Percentiles rank a stretch among this genome's conserved stretches.
These are phyloP conservation scores for Bryoglossum gracile DNA, from an alignment of 495 filamentous ascomycete genomes.

Conservation along the genomic window DNA sequence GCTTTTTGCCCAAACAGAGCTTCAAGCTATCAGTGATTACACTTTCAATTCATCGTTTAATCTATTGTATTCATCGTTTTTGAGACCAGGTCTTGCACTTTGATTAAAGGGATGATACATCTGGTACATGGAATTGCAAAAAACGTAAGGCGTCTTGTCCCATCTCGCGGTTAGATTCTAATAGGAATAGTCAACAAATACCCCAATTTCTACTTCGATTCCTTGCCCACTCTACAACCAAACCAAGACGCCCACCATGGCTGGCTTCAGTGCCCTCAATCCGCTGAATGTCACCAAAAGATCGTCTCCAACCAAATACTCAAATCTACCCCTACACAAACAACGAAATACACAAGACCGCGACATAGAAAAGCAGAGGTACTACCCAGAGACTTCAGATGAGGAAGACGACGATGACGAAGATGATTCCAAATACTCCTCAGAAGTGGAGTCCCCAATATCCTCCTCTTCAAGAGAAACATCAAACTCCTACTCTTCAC, in stretches of 20 bases:
- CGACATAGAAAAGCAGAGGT: constrained; percentile 31
- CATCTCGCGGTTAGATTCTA: too few species aligned
- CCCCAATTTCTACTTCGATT: not conserved
- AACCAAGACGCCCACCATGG: constrained; percentile 7
- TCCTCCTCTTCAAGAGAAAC: constrained; percentile 35
- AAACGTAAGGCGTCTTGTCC: not conserved
- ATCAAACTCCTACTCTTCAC: constrained; percentile 42
- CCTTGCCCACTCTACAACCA: too few species aligned
- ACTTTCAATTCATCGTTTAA: too few species aligned
- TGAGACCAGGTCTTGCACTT: too few species aligned
- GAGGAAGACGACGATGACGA: constrained; percentile 36
- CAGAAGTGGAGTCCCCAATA: constrained; percentile 34
- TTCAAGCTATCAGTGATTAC: too few species aligned
- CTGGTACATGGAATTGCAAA: not conserved
- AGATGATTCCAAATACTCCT: constrained; percentile 33
- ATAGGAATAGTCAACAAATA: too few species aligned
- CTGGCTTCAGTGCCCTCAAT: constrained; percentile 12
- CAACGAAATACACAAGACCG: constrained; percentile 1
- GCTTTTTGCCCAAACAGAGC: too few species aligned
- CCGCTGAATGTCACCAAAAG: constrained; percentile 20
- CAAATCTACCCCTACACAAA: constrained; percentile 1
- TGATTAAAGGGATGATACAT: too few species aligned
- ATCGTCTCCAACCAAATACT: constrained; percentile 16
- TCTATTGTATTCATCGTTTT: too few species aligned
- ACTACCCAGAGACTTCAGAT: too few species aligned